These are phyloP conservation scores for Alternaria brassicicola DNA, from an alignment of 2,329 filamentous ascomycete species.

Conservation along the genomic window DNA sequence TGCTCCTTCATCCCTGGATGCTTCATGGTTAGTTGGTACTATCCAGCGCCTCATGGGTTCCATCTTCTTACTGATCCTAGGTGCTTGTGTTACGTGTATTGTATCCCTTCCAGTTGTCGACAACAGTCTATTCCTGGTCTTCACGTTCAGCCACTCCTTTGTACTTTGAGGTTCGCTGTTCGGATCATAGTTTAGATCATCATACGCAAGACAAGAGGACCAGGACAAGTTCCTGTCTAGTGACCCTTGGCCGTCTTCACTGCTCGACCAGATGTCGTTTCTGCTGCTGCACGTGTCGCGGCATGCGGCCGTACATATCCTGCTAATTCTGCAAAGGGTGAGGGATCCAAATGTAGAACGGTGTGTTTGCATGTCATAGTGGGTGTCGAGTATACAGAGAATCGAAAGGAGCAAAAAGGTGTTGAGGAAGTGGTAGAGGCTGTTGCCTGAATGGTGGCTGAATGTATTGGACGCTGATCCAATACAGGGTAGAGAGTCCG, in stretches of 20 bases:
- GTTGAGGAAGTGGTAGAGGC: not conserved
- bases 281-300: slow-evolving; percentile 32
- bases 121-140: slow-evolving; percentile 58
- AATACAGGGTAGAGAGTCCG: not conserved
- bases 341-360: slow-evolving; percentile 32
- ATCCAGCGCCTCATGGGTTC: slow-evolving; percentile 54
- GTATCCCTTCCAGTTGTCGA: slow-evolving; percentile 47
- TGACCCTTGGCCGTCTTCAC: not conserved
- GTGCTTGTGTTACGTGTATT: slow-evolving; percentile 61
- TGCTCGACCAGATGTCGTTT: slow-evolving; percentile 17
- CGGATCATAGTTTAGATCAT: slow-evolving; percentile 63
- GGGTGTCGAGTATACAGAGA: not conserved
- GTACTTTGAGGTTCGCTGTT: slow-evolving; percentile 60
- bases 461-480: not conserved
- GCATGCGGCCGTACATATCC: slow-evolving; percentile 41
- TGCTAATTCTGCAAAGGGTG: slow-evolving; percentile 43
- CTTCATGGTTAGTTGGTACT: not conserved
- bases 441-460: not conserved
- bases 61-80: slow-evolving; percentile 49
- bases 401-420: not conserved
- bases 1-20: slow-evolving; percentile 23
- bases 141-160: slow-evolving; percentile 56
- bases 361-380: slow-evolving; percentile 9
- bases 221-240: slow-evolving; percentile 56
- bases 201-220: slow-evolving; percentile 63